Evolutionary conservation across 768 basidiomycete genomes (phyloP), one percentile per base, ranked within the genome.

Genomic region (Omphalotus guepiniiformis): DNA sequence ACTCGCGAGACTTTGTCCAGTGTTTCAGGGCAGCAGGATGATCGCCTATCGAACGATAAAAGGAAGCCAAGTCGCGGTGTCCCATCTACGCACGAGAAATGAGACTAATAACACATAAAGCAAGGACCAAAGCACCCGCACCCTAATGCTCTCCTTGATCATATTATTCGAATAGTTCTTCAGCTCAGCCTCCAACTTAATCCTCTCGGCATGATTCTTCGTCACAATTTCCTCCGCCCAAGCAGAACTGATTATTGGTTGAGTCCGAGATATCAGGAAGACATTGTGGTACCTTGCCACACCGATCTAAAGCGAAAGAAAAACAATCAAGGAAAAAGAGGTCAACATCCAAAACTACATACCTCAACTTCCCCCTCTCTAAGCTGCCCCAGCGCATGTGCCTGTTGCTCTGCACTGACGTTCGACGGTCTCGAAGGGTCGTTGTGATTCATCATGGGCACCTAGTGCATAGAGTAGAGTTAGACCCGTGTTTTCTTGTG

Each of bases 91-190:
- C 11, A 6, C 12, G 21, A 25, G 29, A 46, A 35, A 25, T 36
- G 29, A 45, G 27, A 23, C 27, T 15, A n/a, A 49, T 29, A 50
- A 25, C 19, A 38, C 0, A 30, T 30, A 18, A 39, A 26, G 22
- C 39, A 34, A 39, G 26, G 9, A 45, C 5, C 15, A 30, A 36
- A 18, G 13, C 23, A 26, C n/a, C n/a, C 76, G 60, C 62, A 95
- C 93, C 58, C 95, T 74, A 56, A 96, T 94, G 74, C 90, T 93
- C 76, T 98, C 95, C 67, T 96, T 98, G 74, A 98, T 96, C 84
- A 97, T 86, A 63, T 96, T 98, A 57, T 89, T 93, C 54, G 83
- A 77, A 60, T 97, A 97, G 9, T 87, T 90, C 78, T 93, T 94
- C 60, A 97, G 72, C 63, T 98, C 95, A 4, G 93, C 86, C 69